phyloP scores from a whole-genome alignment of 2,329 filamentous ascomycete genomes.

The Colletotrichum eremochloae region DNA sequence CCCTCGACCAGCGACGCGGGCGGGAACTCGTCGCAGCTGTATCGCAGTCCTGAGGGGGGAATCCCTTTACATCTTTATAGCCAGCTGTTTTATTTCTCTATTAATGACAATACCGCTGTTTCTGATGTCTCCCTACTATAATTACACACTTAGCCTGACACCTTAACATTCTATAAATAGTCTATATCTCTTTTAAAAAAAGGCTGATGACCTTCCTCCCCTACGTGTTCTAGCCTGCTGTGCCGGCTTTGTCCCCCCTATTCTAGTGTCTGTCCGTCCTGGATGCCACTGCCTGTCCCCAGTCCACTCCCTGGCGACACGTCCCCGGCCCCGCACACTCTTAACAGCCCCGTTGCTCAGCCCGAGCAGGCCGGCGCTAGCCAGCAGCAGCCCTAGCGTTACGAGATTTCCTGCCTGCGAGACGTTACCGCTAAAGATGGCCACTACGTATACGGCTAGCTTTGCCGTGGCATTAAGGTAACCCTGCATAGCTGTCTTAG shows the following conservation, averaged over 20 bases:
- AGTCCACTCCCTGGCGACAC: slow-evolving; percentile 53
- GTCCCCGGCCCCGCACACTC: slow-evolving; percentile 64
- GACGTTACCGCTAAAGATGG: slow-evolving; percentile 68
- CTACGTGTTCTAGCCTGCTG: slow-evolving; percentile 21
- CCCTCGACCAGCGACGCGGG: no score
- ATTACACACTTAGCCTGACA: no score
- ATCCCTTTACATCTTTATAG: no score
- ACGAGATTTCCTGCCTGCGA: slow-evolving; percentile 65
- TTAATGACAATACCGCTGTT: no score
- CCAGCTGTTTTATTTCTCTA: no score
- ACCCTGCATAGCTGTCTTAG: slow-evolving; percentile 63
- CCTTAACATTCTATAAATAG: background rate
- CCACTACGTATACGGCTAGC: slow-evolving; percentile 69
- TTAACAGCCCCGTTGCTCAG: slow-evolving; percentile 65
- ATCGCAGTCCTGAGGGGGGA: no score
- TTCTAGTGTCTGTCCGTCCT: slow-evolving; percentile 2
- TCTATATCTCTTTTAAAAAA: slow-evolving; percentile 23
- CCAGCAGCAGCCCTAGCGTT: slow-evolving; percentile 64
- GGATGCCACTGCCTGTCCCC: slow-evolving; percentile 4
- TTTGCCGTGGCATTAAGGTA: slow-evolving; percentile 67
- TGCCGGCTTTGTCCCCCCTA: background rate
- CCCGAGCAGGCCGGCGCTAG: slow-evolving; percentile 65
- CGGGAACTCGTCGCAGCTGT: no score
- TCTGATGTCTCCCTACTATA: no score
- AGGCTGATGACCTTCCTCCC: slow-evolving; percentile 21